Conservation (phyloP, 2,329 filamentous ascomycete species). For the Mariannaea elegans region DNA sequence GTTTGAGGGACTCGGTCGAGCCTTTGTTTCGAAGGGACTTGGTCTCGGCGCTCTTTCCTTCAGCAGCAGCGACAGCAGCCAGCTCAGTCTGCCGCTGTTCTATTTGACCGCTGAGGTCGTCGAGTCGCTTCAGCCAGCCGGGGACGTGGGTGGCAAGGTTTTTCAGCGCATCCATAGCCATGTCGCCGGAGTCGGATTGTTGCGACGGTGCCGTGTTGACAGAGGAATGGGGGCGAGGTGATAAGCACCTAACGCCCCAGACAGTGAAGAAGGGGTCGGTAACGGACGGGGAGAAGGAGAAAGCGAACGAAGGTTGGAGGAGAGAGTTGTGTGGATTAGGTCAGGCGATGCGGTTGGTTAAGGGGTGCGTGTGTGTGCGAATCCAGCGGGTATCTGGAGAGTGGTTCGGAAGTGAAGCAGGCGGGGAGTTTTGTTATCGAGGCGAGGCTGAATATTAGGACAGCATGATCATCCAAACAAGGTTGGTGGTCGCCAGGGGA, state of each 20-base stretch:
- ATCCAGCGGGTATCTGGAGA: neutral
- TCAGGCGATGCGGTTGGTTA: neutral
- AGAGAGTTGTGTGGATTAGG: neutral
- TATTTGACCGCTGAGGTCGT: constrained; percentile 69
- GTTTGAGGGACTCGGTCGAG: constrained; percentile 63
- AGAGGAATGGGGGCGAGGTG: constrained; percentile 42
- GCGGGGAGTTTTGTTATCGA: constrained; percentile 2
- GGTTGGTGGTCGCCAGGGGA: constrained; percentile 1
- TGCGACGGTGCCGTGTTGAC: constrained; percentile 41
- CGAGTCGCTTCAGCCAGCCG: constrained; percentile 66
- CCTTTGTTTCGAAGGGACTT: constrained; percentile 60
- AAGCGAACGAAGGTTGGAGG: neutral
- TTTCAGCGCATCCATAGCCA: constrained; percentile 65
- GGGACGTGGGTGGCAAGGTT: constrained; percentile 65
- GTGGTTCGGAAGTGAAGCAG: neutral
- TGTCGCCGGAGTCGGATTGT: constrained; percentile 43
- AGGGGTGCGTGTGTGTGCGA: neutral
- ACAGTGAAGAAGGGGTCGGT: constrained; percentile 18
- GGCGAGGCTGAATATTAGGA: constrained; percentile 1
- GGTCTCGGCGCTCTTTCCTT: constrained; percentile 41
- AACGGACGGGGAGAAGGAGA: neutral
- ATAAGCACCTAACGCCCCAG: constrained; percentile 43
- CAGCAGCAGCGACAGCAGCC: constrained; percentile 54
- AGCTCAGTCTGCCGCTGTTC: constrained; percentile 69
- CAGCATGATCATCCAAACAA: constrained; percentile 12